Evolutionary conservation across 1,139 yeast species (phyloP).

Genomic region (Fermentozyma sake): DNA sequence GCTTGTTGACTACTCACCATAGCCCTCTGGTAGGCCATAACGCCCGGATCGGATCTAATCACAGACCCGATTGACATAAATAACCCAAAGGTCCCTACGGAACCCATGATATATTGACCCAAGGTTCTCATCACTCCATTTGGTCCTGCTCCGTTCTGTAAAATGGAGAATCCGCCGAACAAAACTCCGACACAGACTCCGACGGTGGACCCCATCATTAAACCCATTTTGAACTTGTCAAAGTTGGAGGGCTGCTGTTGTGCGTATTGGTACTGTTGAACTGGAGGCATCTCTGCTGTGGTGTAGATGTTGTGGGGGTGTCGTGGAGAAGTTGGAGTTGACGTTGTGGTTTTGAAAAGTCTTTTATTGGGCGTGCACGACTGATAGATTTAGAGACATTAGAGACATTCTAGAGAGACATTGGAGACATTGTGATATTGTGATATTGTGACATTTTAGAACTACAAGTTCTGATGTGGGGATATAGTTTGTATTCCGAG

Average conservation of each 20-base stretch:
- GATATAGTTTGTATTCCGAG: no score
- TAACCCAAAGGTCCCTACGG: conserved; percentile 94
- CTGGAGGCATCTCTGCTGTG: conserved; percentile 82
- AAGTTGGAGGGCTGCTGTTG: conserved; percentile 84
- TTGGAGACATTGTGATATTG: no score
- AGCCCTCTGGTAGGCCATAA: conserved; percentile 36
- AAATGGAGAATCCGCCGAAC: conserved; percentile 88
- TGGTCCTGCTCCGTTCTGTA: conserved; percentile 97
- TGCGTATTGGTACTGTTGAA: conserved; percentile 66
- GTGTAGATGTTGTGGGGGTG: no score
- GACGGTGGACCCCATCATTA: conserved; percentile 92
- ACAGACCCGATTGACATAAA: conserved; percentile 95
- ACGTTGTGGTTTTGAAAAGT: no score
- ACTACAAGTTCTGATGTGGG: no score
- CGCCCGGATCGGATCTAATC: conserved; percentile 70
- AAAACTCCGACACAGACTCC: conserved; percentile 95
- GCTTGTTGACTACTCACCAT: conserved; percentile 36
- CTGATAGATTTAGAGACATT: no score
- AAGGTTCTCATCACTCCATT: conserved; percentile 94
- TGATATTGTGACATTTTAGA: no score
- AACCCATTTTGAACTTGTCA: conserved; percentile 97
- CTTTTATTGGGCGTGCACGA: no score
- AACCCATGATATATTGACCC: conserved; percentile 94
- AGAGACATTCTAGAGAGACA: no score
- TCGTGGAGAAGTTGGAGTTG: no score